These are phyloP conservation scores for Yamadazyma olivae DNA, from an alignment of 805 yeast species.

Conservation along the genomic window DNA sequence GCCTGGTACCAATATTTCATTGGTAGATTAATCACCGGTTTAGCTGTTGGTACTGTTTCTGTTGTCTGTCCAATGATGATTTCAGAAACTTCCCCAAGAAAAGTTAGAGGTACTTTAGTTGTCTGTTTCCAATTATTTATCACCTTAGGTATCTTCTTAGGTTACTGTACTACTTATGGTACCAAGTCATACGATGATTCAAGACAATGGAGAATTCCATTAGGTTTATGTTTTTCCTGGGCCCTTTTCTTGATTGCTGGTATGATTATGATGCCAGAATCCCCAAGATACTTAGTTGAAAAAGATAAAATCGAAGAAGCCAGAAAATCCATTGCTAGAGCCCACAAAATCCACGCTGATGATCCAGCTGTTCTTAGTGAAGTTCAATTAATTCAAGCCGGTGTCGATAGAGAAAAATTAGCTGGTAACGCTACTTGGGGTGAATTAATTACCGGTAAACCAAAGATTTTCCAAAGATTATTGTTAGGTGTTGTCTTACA, in stretches of 20 bases:
- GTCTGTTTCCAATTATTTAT: constrained; percentile 68
- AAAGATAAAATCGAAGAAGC: constrained; percentile 51
- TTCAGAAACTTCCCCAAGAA: constrained; percentile 69
- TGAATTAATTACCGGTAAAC: constrained; percentile 61
- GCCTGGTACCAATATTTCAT: constrained; percentile 63
- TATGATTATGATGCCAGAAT: constrained; percentile 63
- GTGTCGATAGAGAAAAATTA: constrained; percentile 55
- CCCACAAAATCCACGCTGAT: constrained; percentile 53
- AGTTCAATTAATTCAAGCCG: constrained; percentile 52
- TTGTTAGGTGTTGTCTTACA: constrained; percentile 57
- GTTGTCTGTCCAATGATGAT: constrained; percentile 67
- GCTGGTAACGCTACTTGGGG: constrained; percentile 68
- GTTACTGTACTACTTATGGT: constrained; percentile 64
- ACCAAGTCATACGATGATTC: constrained; percentile 51
- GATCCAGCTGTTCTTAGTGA: constrained; percentile 54
- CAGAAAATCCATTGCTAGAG: constrained; percentile 47
- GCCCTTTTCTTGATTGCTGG: constrained; percentile 47
- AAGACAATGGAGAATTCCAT: constrained; percentile 66
- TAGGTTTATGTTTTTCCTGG: constrained; percentile 54
- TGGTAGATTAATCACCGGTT: constrained; percentile 67
- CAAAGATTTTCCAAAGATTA: constrained; percentile 56
- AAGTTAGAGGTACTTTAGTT: constrained; percentile 67
- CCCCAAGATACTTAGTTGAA: constrained; percentile 61
- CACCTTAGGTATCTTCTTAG: constrained; percentile 68
- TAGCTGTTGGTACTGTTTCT: constrained; percentile 72